These are phyloP conservation scores for Dendrobium chrysotoxum DNA, from an alignment of 106 monocot species.

Conservation along the genomic window DNA sequence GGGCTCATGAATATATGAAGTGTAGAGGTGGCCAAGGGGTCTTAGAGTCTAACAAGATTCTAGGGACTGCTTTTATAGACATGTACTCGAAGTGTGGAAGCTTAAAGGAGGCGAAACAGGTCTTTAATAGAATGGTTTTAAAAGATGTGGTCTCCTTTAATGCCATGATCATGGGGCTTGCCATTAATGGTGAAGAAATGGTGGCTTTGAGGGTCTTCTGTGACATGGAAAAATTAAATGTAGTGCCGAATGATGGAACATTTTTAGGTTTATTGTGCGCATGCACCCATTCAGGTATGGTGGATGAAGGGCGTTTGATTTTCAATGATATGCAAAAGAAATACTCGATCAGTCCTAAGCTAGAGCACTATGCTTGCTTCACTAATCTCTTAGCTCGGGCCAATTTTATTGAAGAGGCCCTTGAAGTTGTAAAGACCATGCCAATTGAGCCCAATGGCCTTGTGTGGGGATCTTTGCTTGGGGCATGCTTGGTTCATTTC, in stretches of 20 bases:
- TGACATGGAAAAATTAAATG: slow-evolving; percentile 22
- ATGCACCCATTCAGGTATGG: slow-evolving; percentile 33
- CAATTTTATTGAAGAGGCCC: slow-evolving; percentile 28
- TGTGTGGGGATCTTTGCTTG: slow-evolving; percentile 40
- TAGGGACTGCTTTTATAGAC: slow-evolving; percentile 60
- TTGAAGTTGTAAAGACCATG: slow-evolving; percentile 20
- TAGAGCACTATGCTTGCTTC: slow-evolving; percentile 35
- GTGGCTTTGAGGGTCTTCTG: slow-evolving; percentile 38
- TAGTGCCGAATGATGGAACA: slow-evolving; percentile 27
- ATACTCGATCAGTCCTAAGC: slow-evolving; percentile 14
- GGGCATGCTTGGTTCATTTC: slow-evolving; percentile 24
- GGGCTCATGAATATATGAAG: slow-evolving; percentile 24
- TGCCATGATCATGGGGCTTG: slow-evolving; percentile 54
- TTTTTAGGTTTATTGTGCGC: slow-evolving; percentile 33
- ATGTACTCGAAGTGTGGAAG: slow-evolving; percentile 77
- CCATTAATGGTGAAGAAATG: slow-evolving; percentile 37
- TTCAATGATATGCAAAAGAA: slow-evolving; percentile 22
- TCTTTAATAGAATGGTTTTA: slow-evolving; percentile 43
- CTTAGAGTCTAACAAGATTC: slow-evolving; percentile 23
- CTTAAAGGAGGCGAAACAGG: slow-evolving; percentile 33
- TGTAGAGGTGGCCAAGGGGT: slow-evolving; percentile 6
- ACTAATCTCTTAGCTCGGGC: slow-evolving; percentile 35
- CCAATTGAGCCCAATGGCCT: slow-evolving; percentile 27
- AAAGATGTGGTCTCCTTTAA: slow-evolving; percentile 68
- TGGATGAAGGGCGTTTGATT: slow-evolving; percentile 19